These are phyloP conservation scores for Neofusicoccum cordaticola DNA, from an alignment of 2,329 filamentous ascomycete genomes.

Conservation along the genomic window DNA sequence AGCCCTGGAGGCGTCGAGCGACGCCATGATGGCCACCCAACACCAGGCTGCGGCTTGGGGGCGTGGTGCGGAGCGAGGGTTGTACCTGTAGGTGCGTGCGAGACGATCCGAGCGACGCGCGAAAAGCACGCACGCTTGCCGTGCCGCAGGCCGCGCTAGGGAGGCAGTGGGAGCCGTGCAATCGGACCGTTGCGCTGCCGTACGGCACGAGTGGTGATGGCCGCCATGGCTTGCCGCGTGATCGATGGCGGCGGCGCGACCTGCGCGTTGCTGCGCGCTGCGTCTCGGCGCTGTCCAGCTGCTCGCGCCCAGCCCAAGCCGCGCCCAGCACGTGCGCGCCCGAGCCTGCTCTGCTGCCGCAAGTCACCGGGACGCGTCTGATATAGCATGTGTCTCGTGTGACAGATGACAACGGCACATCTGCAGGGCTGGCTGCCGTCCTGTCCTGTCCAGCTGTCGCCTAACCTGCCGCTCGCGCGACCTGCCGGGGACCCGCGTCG, in stretches of 20 bases:
- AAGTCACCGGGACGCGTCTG: background rate
- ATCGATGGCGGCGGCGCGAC: background rate
- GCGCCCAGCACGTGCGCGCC: background rate
- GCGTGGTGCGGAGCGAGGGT: background rate
- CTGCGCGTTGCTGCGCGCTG: no score
- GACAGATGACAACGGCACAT: background rate
- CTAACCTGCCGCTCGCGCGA: slow-evolving; percentile 9
- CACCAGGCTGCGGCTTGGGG: slow-evolving; percentile 3
- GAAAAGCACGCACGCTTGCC: background rate
- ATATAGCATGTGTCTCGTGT: background rate
- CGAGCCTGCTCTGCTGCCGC: background rate
- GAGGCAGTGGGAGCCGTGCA: background rate
- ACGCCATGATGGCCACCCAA: background rate
- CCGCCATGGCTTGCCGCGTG: background rate
- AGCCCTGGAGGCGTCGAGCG: background rate
- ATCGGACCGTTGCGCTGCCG: slow-evolving; percentile 10
- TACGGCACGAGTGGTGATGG: background rate
- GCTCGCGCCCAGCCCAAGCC: background rate
- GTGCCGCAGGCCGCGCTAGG: slow-evolving; percentile 6
- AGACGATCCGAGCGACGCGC: background rate
- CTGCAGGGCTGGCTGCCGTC: background rate
- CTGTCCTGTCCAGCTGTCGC: background rate
- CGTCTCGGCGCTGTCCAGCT: background rate
- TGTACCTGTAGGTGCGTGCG: background rate
- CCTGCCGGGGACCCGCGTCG: background rate